These are phyloP conservation scores for Biscogniauxia sp. DNA, from an alignment of 2,329 filamentous ascomycete species.

Conservation along the genomic window DNA sequence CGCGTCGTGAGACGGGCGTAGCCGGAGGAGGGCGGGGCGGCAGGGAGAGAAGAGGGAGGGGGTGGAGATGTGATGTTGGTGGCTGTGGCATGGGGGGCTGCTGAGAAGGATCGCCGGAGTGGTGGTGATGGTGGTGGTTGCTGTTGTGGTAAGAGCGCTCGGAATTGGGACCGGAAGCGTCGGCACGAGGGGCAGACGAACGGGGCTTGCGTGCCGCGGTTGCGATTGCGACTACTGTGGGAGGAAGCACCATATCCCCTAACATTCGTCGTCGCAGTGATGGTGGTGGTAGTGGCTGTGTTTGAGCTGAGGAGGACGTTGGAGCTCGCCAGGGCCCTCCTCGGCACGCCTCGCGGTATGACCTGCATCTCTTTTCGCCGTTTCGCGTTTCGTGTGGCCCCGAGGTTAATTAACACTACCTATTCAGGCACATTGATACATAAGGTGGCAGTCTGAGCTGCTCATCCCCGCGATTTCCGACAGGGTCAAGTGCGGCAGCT, in stretches of 20 bases:
- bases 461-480: too few species aligned
- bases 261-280: too few species aligned
- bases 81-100: conserved; percentile 17
- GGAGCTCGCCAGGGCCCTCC: neutral
- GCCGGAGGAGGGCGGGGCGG: conserved; percentile 41
- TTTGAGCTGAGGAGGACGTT: neutral
- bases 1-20: conserved; percentile 66
- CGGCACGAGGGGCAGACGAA: conserved; percentile 32
- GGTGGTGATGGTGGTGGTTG: neutral
- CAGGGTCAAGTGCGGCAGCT: neutral
- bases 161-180: conserved; percentile 4
- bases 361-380: conserved; percentile 6
- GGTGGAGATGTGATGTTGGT: conserved; percentile 23
- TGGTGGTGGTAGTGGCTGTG: neutral
- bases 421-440: too few species aligned
- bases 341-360: conserved; percentile 8
- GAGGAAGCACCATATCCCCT: too few species aligned
- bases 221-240: too few species aligned
- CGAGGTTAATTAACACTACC: too few species aligned
- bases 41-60: conserved; percentile 21
- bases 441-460: too few species aligned
- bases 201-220: conserved; percentile 2
- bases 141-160: neutral
- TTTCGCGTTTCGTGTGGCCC: too few species aligned
- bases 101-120: conserved; percentile 19